Conservation (phyloP, 2,329 filamentous ascomycete genomes). For the Tolypocladium capitatum region DNA sequence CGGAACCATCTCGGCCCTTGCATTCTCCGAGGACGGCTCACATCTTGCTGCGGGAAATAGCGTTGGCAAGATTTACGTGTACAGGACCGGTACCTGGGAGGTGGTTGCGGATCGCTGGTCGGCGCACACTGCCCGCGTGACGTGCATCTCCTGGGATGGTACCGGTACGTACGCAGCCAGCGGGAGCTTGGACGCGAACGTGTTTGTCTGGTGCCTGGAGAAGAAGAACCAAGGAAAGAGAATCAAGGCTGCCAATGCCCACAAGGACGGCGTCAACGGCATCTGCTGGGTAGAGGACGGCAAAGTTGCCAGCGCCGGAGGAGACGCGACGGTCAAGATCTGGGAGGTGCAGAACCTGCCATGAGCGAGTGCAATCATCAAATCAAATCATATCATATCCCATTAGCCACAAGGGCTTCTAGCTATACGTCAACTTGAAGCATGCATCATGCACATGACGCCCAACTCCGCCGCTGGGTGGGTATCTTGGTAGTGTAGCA, state of each 20-base stretch:
- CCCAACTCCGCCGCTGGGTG: not conserved
- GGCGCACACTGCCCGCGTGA: slow-evolving; percentile 45
- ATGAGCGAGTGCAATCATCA: slow-evolving; percentile 5
- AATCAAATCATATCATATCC: too few species aligned
- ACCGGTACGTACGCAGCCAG: slow-evolving; percentile 68
- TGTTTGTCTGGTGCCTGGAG: slow-evolving; percentile 80
- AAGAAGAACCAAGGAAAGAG: slow-evolving; percentile 70
- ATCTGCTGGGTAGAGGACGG: slow-evolving; percentile 63
- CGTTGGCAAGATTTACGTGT: slow-evolving; percentile 78
- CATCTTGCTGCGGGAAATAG: slow-evolving; percentile 72
- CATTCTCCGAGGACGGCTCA: slow-evolving; percentile 68
- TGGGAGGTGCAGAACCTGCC: slow-evolving; percentile 43
- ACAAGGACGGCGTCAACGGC: slow-evolving; percentile 90
- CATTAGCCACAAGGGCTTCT: not conserved
- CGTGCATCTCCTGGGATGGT: slow-evolving; percentile 59
- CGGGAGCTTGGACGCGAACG: slow-evolving; percentile 78
- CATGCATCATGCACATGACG: not conserved
- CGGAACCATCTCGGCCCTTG: slow-evolving; percentile 61
- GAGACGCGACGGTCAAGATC: slow-evolving; percentile 81
- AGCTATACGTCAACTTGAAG: not conserved
- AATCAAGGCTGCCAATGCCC: slow-evolving; percentile 73
- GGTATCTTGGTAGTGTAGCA: slow-evolving; percentile 1
- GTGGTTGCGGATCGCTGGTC: slow-evolving; percentile 65
- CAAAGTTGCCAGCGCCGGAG: slow-evolving; percentile 67
- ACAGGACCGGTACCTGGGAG: slow-evolving; percentile 46